Conservation (phyloP, 306 rosid species). For the Herpetospermum pedunculosum region DNA sequence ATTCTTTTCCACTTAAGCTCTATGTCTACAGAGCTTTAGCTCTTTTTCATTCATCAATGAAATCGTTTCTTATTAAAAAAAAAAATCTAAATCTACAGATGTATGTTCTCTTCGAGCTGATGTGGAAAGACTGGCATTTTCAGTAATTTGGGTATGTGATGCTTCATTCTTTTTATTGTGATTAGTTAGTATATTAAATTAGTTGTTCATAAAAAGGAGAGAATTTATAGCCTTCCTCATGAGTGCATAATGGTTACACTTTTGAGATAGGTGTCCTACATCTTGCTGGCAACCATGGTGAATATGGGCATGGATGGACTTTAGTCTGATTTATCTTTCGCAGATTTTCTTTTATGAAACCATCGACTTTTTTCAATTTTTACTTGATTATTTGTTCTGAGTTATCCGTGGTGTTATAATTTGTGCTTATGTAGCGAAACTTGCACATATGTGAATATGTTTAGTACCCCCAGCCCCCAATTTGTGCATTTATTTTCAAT, state of each 20-base stretch:
- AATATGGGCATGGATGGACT: too few species aligned
- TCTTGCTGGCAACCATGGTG: too few species aligned
- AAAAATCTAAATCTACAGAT: slow-evolving; percentile 38
- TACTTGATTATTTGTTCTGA: background rate
- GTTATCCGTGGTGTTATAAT: background rate
- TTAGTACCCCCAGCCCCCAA: background rate
- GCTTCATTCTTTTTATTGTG: background rate
- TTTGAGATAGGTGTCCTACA: too few species aligned
- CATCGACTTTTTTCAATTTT: background rate
- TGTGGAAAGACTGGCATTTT: slow-evolving; percentile 94
- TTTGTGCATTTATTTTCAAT: slow-evolving; percentile 5
- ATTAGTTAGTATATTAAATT: too few species aligned
- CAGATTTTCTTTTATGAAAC: background rate
- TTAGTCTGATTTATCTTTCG: too few species aligned
- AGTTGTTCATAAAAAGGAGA: too few species aligned
- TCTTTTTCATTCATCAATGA: too few species aligned
- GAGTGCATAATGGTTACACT: too few species aligned
- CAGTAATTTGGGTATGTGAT: slow-evolving; percentile 83
- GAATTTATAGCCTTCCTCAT: too few species aligned
- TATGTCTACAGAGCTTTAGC: too few species aligned
- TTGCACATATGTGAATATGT: background rate
- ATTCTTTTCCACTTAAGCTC: slow-evolving; percentile 10
- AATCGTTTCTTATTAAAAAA: too few species aligned
- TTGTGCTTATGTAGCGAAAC: background rate
- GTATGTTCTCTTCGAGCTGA: slow-evolving; percentile 96